Evolutionary conservation across 1,284 basidiomycete genomes (phyloP).

Genomic region (Blastosporella zonata): DNA sequence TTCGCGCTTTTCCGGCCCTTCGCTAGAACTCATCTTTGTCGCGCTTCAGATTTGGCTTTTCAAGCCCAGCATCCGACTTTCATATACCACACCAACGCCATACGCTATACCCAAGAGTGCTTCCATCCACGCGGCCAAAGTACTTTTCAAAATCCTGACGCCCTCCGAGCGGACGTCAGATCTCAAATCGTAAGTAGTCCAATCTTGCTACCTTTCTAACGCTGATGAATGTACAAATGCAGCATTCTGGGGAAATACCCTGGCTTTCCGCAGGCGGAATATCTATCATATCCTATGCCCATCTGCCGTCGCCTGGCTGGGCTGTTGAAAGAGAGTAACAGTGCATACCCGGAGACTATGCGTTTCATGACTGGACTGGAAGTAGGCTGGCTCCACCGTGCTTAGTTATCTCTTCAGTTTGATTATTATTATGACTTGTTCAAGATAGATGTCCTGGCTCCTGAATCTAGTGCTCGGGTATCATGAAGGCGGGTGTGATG

Average conservation of each 20-base stretch:
- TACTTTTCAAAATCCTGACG: slow-evolving; percentile 69
- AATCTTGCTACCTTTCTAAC: not conserved
- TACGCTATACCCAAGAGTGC: slow-evolving; percentile 61
- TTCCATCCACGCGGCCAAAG: slow-evolving; percentile 67
- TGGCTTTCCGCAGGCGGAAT: slow-evolving; percentile 81
- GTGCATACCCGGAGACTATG: slow-evolving; percentile 69
- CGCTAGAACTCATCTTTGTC: slow-evolving; percentile 1
- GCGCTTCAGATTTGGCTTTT: slow-evolving; percentile 77
- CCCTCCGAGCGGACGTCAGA: slow-evolving; percentile 50
- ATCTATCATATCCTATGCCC: slow-evolving; percentile 71
- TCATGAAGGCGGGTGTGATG: too few relatives aligned
- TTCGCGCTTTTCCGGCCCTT: not conserved
- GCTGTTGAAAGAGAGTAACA: slow-evolving; percentile 69
- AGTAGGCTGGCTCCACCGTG: slow-evolving; percentile 68
- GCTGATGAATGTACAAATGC: slow-evolving; percentile 7
- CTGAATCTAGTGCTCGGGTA: too few relatives aligned
- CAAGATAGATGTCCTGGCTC: too few relatives aligned
- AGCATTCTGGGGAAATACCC: slow-evolving; percentile 67
- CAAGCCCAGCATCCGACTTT: slow-evolving; percentile 78
- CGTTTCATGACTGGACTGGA: slow-evolving; percentile 74
- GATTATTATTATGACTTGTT: too few relatives aligned
- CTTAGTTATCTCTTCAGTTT: slow-evolving; percentile 5
- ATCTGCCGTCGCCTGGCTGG: slow-evolving; percentile 66
- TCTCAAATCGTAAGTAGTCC: slow-evolving; percentile 48
- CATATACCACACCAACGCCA: slow-evolving; percentile 59